Evolutionary conservation across 2,329 filamentous ascomycete genomes (phyloP).

Genomic region (Colletotrichum echinochloae): DNA sequence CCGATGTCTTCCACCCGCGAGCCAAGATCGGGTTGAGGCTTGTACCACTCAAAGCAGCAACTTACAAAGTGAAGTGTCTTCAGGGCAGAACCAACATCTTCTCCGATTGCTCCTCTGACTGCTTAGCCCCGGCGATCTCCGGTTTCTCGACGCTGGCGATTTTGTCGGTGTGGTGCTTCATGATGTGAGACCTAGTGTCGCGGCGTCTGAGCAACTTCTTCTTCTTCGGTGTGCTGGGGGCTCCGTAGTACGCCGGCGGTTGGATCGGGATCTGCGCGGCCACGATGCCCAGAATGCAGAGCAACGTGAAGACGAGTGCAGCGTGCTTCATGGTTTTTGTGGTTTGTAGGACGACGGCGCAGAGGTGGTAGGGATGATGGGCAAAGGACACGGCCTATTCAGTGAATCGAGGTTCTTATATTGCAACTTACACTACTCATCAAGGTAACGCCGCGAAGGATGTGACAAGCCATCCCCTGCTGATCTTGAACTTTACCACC

Average conservation of each 20-base stretch:
- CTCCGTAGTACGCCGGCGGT: conserved; percentile 1
- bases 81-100: neutral
- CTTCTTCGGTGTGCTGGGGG: neutral
- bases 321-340: neutral
- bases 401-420: neutral
- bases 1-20: neutral
- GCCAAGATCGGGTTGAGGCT: neutral
- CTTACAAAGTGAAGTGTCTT: neutral
- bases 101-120: neutral
- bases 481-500: neutral
- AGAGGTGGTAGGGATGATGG: neutral
- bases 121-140: neutral
- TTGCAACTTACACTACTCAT: neutral
- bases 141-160: neutral
- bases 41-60: neutral
- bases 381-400: too few species aligned
- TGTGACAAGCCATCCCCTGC: neutral
- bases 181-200: neutral
- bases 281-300: neutral
- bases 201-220: neutral
- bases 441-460: neutral
- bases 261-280: neutral
- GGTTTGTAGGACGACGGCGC: too few species aligned
- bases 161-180: neutral
- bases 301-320: neutral